Conservation (phyloP, 129 eudicot genomes). For the Pseudognaphalium luteoalbum region DNA sequence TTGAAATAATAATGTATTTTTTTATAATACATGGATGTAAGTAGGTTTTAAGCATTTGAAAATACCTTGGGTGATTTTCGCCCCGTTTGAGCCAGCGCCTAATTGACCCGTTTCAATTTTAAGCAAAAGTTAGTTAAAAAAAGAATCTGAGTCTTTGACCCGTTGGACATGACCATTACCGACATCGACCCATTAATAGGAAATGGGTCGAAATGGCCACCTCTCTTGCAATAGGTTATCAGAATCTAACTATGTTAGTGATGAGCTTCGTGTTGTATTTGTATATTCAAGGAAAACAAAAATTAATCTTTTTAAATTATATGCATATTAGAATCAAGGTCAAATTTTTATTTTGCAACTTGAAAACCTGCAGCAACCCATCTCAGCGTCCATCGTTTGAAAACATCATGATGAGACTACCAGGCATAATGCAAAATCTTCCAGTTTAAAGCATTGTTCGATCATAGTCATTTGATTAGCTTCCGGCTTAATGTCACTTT, state of each 20-base stretch:
- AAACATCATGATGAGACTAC: slow-evolving; percentile 51
- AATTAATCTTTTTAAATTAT: slow-evolving; percentile 4
- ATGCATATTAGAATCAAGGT: background rate
- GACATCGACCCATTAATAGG: background rate
- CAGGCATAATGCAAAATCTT: slow-evolving; percentile 41
- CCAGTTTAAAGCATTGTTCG: slow-evolving; percentile 14
- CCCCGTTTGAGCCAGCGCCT: background rate
- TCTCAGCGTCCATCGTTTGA: slow-evolving; percentile 72
- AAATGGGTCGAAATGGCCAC: background rate
- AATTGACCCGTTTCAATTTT: background rate
- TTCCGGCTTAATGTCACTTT: background rate
- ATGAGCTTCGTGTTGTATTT: background rate
- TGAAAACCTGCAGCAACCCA: slow-evolving; percentile 48
- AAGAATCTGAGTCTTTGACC: background rate
- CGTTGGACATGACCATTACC: background rate
- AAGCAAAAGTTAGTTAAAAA: background rate
- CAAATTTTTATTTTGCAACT: background rate
- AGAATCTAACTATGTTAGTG: background rate
- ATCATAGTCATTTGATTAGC: background rate
- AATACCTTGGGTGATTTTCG: background rate
- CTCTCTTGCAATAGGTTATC: background rate
- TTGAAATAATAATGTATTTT: no score
- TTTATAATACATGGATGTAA: no score
- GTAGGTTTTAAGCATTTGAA: background rate
- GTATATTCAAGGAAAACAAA: background rate